Evolutionary conservation across 176 grass and related monocot genomes (phyloP).

Genomic region (Paspalum notatum): DNA sequence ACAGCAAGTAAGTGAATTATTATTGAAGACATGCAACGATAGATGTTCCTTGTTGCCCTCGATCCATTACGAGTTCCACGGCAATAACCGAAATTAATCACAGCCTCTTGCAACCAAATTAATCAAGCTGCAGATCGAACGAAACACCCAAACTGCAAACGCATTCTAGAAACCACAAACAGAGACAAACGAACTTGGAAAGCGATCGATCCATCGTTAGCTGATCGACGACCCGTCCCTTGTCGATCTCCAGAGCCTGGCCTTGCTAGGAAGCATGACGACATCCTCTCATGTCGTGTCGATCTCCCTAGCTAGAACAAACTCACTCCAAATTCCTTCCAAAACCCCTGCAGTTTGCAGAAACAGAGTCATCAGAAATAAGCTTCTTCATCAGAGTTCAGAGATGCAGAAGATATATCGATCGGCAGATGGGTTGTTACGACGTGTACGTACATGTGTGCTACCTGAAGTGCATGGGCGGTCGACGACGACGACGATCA

Average conservation of each 20-base stretch:
- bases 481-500: background rate
- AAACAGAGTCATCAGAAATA: background rate
- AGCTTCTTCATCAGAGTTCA: background rate
- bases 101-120: background rate
- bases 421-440: no score
- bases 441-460: no score
- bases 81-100: background rate
- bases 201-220: background rate
- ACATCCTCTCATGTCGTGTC: slow-evolving; percentile 85
- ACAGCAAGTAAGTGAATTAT: background rate
- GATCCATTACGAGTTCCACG: background rate
- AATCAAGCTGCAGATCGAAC: background rate
- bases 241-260: background rate
- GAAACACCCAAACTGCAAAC: background rate
- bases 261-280: background rate
- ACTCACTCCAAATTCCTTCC: background rate
- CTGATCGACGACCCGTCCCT: slow-evolving; percentile 20
- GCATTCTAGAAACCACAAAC: background rate
- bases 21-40: background rate
- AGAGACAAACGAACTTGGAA: slow-evolving; percentile 2
- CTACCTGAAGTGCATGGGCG: background rate
- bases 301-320: background rate
- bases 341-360: slow-evolving; percentile 12
- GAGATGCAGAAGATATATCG: background rate
- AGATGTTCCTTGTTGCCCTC: background rate